Evolutionary conservation across 768 basidiomycete genomes (phyloP), one percentile per base, ranked within the genome.

Genomic region (Suillus spraguei): DNA sequence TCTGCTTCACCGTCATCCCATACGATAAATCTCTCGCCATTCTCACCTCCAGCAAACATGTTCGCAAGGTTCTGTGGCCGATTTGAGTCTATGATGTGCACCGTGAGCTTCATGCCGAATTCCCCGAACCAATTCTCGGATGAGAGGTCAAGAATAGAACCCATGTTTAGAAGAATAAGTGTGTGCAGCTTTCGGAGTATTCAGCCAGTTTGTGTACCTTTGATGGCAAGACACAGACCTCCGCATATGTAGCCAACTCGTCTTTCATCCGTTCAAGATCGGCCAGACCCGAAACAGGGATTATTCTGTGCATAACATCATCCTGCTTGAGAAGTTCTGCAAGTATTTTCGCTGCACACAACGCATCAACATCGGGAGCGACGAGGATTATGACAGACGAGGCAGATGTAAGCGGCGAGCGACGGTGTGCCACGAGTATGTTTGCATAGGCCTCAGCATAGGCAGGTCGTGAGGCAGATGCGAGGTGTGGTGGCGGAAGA

Each of bases 61-160:
- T 89, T 97, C 49, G 87, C 82, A 70, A 99, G 80, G 76, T 95
- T 95, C 71, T 92, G 87, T 20, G 97, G 97, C 59, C 97, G 85
- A 22, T 89, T 86, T 4, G 97, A 94, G 77, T 99, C 97, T 77
- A 99, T 92, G 69, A 99, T 88, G 79, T 99, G 97, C 47, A 98
- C 84, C 3, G 83, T 87, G 60, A 94, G 80, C 28, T 81, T 79
- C 5, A 79, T 68, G 55, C 80, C 74, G 69, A 92, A 90, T 44
- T 86, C 86, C 58, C 92, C 93, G 71, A 95, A 91, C 89, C 90
- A 90, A 50, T 83, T 82, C 2, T 81, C 71, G 5, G 88, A 84
- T 10, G 92, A 84, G 5, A 99, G 83, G 65, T 97, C 95, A 39
- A 93, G 83, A 53, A 95, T 86, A 1, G 90, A 88, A 46, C 97